Evolutionary conservation across 495 filamentous ascomycete species (phyloP), one percentile per base, ranked within the genome.

Genomic region (Neurospora sp.): DNA sequence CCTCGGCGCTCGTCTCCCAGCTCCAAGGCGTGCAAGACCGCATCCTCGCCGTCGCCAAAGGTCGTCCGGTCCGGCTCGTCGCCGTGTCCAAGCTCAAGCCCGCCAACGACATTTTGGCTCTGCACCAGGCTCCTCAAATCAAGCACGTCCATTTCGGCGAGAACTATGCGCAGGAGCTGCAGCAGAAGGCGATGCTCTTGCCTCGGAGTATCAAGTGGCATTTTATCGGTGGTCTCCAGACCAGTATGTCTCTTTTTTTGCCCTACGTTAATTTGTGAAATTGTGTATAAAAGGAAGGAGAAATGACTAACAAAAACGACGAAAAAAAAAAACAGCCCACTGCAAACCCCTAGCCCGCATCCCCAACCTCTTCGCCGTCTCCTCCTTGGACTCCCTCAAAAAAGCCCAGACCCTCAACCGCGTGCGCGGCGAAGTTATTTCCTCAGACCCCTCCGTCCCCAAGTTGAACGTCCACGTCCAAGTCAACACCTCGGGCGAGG

Each of bases 61-160:
- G 85, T 39, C 80, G 84, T 22, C 79, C 82, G 65, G 83, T 96
- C 71, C 91, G 96, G 22, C 85, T 98, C 35, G 92, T 99, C 35
- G 94, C 94, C 40, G 94, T 99, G 70, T 97, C 94, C 20, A 99
- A 99, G 80, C 86, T 96, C 75, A 97, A 98, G 81, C 94, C 96
- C 12, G 92, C 90, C 70, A 89, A 91, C 71, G 96, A 98, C 82
- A 90, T 98, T 77, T 85, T 97, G 53, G 89, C 93, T 69, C 86
- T 99, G 3, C 91, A 96, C 83, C 83, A 88, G 72, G 76, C 86
- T 1, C 85, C 86, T 0, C 53, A 61, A 6, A 80, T 84, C 22
- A 74, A 80, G 1, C 94, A 97, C 53, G 76, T 85, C 69, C 94
- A 98, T 82, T 98, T 98, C 81, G 96, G 96, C 74, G 96, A 99